A percentile compares a stretch with the other conserved stretches of the same genome.
phyloP scores from a whole-genome alignment of 2,329 filamentous ascomycete genomes.

The Pseudogymnoascus sp. region DNA sequence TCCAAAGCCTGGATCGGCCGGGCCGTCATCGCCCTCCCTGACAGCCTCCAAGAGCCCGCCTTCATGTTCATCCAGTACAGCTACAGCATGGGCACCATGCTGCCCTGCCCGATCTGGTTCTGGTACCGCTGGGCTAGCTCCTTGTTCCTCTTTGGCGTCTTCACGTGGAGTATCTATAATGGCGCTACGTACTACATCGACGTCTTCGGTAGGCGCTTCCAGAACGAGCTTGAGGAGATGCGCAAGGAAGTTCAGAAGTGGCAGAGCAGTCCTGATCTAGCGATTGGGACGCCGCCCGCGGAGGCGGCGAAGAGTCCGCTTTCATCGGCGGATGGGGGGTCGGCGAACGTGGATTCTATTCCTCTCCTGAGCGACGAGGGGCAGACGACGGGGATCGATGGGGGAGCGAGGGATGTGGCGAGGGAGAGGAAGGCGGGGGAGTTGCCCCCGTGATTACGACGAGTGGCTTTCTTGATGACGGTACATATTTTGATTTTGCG shows the following conservation, averaged over 20 bases:
- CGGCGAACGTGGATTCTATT: conserved; percentile 42
- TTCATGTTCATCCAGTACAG: conserved; percentile 95
- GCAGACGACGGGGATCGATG: conserved; percentile 37
- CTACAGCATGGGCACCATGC: conserved; percentile 87
- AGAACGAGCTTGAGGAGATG: conserved; percentile 87
- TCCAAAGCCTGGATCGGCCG: conserved; percentile 82
- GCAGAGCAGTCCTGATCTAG: conserved; percentile 55
- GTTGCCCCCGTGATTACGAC: background rate
- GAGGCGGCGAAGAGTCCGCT: conserved; percentile 30
- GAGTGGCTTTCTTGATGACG: background rate
- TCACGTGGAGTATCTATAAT: conserved; percentile 92
- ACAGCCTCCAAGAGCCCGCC: conserved; percentile 68
- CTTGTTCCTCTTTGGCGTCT: conserved; percentile 69
- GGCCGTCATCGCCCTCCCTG: conserved; percentile 69
- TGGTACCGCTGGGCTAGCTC: conserved; percentile 74
- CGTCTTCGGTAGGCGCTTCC: conserved; percentile 91
- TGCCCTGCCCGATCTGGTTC: conserved; percentile 93
- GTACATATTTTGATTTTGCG: background rate
- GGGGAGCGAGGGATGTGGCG: conserved; percentile 37
- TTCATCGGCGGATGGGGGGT: background rate
- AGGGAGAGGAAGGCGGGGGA: conserved; percentile 37
- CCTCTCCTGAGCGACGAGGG: conserved; percentile 44
- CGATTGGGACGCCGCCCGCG: conserved; percentile 29
- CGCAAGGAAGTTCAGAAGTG: conserved; percentile 83
- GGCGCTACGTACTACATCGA: conserved; percentile 97